Conservation (phyloP, 768 basidiomycete species). For the Phylloporus sp. region DNA sequence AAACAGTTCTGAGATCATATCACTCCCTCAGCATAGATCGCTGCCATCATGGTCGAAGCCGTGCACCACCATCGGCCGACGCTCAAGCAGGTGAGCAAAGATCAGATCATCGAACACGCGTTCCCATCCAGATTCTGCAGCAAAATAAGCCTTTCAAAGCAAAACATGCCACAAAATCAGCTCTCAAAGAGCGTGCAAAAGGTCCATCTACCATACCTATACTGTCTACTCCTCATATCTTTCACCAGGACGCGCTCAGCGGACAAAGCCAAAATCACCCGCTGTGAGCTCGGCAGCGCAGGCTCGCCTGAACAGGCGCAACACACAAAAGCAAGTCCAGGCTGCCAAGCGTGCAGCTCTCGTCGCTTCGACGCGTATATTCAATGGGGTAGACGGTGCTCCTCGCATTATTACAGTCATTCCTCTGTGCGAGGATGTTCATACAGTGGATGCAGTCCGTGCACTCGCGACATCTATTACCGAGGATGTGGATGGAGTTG, state of each 20-base stretch:
- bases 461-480: slow-evolving; percentile 61
- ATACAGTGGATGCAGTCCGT: slow-evolving; percentile 45
- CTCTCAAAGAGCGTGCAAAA: slow-evolving; percentile 81
- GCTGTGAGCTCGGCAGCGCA: slow-evolving; percentile 57
- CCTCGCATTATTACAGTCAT: slow-evolving; percentile 88
- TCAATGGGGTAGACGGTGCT: slow-evolving; percentile 70
- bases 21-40: too few species aligned
- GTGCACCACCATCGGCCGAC: slow-evolving; percentile 71
- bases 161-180: slow-evolving; percentile 81
- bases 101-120: neutral
- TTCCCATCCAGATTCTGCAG: slow-evolving; percentile 35
- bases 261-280: slow-evolving; percentile 50
- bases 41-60: slow-evolving; percentile 38
- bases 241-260: slow-evolving; percentile 53
- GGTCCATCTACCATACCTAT: slow-evolving; percentile 40
- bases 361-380: slow-evolving; percentile 70
- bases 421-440: slow-evolving; percentile 71
- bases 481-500: slow-evolving; percentile 29
- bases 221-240: neutral
- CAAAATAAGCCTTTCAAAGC: slow-evolving; percentile 93
- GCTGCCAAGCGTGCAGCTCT: slow-evolving; percentile 64
- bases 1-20: too few species aligned
- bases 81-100: slow-evolving; percentile 68
- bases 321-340: slow-evolving; percentile 83
- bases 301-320: slow-evolving; percentile 71